Base-by-base conservation (phyloP, 169 alveolate species). In the Ichthyophthirius multifiliis region DNA sequence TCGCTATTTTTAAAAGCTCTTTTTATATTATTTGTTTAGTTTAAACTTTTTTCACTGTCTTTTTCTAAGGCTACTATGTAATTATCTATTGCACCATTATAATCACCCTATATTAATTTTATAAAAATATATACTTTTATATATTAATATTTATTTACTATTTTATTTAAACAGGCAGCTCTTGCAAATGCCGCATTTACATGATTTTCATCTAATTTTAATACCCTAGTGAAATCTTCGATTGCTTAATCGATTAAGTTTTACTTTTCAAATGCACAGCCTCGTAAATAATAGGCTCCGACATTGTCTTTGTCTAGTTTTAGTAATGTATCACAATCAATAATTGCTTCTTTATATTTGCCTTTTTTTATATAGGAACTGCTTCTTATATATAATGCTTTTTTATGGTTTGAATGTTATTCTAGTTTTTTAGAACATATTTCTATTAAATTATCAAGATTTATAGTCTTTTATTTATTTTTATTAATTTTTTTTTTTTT, bases 101-200 rank as follows among this genome's bases (percentile, higher is more conserved):
- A 93, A 55, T 93, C 85, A 9, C 96, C 96, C 76, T 85, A 35
- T 45, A 45, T n/a, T 55, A 41, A 41, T 9, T 7, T 41, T 41
- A 41, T 9, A 41, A 41, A 41, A 41, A 13, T 13, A 41, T 41
- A 9, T 9, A 41, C 13, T 41, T 9, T 41, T 16, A 10, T 16
- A 5, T 45, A 45, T 18, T 20, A 46, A 46, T 20, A 0, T 5
- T 5, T 16, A 16, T 10, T 10, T 55, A 55, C 71, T 39, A 27
- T 76, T 3, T 55, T 32, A 76, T 93, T 93, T 34, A 83, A 82
- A 15, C 94, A 85, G 7, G 96, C 94, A n/a, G 95, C 96, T 75
- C 94, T 75, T 4, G 94, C 93, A 84, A 74, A 92, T 12, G 92
- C 93, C 13, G 96, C 96, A 75, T 92, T 92, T 9, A 92, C 87